phyloP scores from a whole-genome alignment of 768 basidiomycete genomes.

The Tulasnella sp. region DNA sequence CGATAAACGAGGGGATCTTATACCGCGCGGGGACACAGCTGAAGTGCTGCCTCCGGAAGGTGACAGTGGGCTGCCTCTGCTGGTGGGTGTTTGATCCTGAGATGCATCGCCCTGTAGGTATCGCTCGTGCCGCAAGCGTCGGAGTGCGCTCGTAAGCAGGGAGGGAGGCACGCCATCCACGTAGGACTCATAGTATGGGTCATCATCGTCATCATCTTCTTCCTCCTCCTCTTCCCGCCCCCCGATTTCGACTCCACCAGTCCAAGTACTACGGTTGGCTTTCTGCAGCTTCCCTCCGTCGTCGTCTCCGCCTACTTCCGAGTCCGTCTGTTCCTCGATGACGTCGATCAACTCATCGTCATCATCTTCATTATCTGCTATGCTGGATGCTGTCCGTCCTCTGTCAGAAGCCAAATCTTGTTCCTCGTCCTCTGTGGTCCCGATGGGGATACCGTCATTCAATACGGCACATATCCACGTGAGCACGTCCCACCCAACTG shows the following conservation, averaged over 20 bases:
- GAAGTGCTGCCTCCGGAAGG: neutral
- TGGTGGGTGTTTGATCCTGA: constrained; percentile 4
- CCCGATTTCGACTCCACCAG: too few relatives aligned
- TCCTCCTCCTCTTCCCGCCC: neutral
- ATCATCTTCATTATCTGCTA: constrained; percentile 9
- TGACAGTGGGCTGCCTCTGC: neutral
- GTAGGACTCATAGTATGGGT: constrained; percentile 5
- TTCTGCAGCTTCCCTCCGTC: neutral
- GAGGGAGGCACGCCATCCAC: constrained; percentile 3
- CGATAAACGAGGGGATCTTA: neutral
- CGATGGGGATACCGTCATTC: constrained; percentile 13
- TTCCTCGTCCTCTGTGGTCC: constrained; percentile 10
- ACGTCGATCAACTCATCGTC: constrained; percentile 17
- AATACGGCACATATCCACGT: constrained; percentile 14
- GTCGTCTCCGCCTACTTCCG: constrained; percentile 4
- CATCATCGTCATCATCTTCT: neutral
- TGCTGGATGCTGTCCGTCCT: neutral
- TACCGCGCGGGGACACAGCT: neutral
- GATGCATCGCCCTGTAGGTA: neutral
- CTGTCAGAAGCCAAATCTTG: neutral
- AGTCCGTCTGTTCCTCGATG: constrained; percentile 15
- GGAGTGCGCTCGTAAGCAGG: constrained; percentile 7
- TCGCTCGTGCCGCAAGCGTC: constrained; percentile 6
- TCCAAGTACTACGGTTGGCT: neutral
- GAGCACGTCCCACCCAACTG: constrained; percentile 1